Base-by-base conservation (phyloP, 2,329 filamentous ascomycete genomes). In the Ophiostoma triangulosporum region DNA sequence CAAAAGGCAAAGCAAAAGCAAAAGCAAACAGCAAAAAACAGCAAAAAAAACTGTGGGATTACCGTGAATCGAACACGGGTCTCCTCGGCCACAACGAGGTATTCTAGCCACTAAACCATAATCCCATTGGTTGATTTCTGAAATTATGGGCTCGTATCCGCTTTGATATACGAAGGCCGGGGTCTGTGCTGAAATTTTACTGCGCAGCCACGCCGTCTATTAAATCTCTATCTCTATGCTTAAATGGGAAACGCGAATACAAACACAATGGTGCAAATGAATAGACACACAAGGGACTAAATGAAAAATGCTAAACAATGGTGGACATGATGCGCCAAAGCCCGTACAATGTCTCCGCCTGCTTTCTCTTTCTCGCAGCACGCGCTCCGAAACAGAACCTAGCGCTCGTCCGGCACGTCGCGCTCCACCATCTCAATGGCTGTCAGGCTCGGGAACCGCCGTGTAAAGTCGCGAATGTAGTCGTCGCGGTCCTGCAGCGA, bases 371-470 rank as follows among this genome's bases (percentile, higher is more conserved):
- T n/a, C n/a, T n/a, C n/a, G n/a, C n/a, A n/a, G n/a, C n/a, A n/a
- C n/a, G n/a, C n/a, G n/a, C 2, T 36, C 15, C 15, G n/a, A 32
- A 32, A 43, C 15, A 40, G 20, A 4, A 31, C 7, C 11, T 3
- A 46, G 26, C 61, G 64, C 58, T 69, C 70, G 15, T 65, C 69
- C 9, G 65, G 68, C 54, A 77, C 64, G 52, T 78, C 84, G 56
- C 82, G 79, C 69, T 93, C 86, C n/a, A 88, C 84, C 81, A 91
- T 86, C 70, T 96, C 90, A 60, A 96, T 78, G 9, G 88, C 79
- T 54, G 82, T 83, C 55, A 97, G 70, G 64, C 86, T 94, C 1
- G 91, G 91, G 67, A 89, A 96, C 55, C 88, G 75, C 68, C 89
- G 89, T 57, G 83, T 84, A 65, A 97, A 96, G 63, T 87, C 68